Evolutionary conservation across 768 basidiomycete genomes (phyloP), one percentile per base, ranked within the genome.

Genomic region (Porpolomopsis calyptriformis): DNA sequence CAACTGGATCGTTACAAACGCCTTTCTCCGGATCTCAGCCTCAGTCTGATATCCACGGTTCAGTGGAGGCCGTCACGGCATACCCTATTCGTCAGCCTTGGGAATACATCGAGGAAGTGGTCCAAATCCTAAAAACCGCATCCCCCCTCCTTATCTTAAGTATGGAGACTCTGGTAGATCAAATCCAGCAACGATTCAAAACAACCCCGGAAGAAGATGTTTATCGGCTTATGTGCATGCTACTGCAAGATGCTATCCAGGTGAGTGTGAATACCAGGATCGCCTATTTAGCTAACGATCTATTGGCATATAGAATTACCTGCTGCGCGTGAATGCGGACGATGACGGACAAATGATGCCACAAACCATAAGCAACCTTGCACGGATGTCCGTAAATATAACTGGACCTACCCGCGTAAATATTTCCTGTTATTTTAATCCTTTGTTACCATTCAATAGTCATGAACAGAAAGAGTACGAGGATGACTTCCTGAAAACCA

Each of bases 81-180:
- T 55, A 62, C 40, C 66, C 73, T 12, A 47, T 43, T 40, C 77
- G 82, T 25, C 85, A 86, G 54, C 78, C 88, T 22, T 88, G 80
- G 76, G 94, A 98, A 45, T 75, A 85, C 55, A 80, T 96, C 5
- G 96, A 99, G 18, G 96, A 98, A 58, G 79, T 98, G 47, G 78
- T 92, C 34, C 85, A 92, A 58, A 81, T 89, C 29, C 71, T 98
- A 55, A 98, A 99, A 67, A 96, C 94, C 0, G 83, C 89, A 0
- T 96, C 93, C 72, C 96, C 96, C 0, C 73, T 99, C 5, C 74
- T 99, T 27, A 88, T 94, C 24, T 70, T 98, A 18, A 96, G 91
- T 47, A 73, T 99, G 72, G 96, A 99, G 66, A 93, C 90, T 12
- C 85, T 97, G 75, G 85, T 93, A 3, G 96, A 99, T 53, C 92